A percentile compares a stretch with the other conserved stretches of the same genome.
Conservation (phyloP, 768 basidiomycete species). For the Hemileccinum impolitum region DNA sequence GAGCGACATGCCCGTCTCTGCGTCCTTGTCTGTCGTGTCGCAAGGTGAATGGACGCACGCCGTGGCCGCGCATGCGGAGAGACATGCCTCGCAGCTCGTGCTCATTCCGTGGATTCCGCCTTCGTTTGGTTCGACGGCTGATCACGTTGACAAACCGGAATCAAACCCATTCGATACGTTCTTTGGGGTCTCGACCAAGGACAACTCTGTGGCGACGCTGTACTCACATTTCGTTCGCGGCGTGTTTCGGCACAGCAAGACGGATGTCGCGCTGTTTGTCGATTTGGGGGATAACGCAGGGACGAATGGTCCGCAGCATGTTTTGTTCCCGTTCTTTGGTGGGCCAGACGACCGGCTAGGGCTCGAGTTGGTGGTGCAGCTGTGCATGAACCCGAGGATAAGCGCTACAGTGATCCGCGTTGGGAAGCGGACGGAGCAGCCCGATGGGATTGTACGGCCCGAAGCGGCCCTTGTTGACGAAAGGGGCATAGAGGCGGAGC, state of each 20-base stretch:
- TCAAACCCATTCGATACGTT: conserved; percentile 76
- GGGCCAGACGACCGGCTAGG: conserved; percentile 92
- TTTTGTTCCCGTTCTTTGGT: conserved; percentile 90
- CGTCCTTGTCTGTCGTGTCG: conserved; percentile 74
- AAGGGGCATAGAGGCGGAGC: conserved; percentile 37
- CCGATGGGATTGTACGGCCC: conserved; percentile 53
- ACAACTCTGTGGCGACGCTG: conserved; percentile 51
- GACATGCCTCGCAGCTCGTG: conserved; percentile 65
- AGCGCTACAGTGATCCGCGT: conserved; percentile 75
- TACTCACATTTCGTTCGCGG: conserved; percentile 85
- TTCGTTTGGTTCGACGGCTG: conserved; percentile 30
- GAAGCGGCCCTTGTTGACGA: conserved; percentile 54
- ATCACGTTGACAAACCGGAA: conserved; percentile 30
- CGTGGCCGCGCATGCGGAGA: conserved; percentile 58
- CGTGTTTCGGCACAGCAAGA: conserved; percentile 67
- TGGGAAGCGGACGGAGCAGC: conserved; percentile 27
- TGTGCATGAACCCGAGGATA: conserved; percentile 59
- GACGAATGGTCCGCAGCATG: conserved; percentile 43
- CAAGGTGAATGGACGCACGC: conserved; percentile 67
- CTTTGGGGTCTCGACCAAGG: conserved; percentile 53
- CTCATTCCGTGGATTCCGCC: conserved; percentile 78
- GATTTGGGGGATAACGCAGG: conserved; percentile 52
- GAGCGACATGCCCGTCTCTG: conserved; percentile 60
- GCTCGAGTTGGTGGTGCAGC: conserved; percentile 74
- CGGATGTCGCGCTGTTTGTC: conserved; percentile 83